Base-by-base conservation (phyloP, 257 asterid genomes). In the Solanum phureja region DNA sequence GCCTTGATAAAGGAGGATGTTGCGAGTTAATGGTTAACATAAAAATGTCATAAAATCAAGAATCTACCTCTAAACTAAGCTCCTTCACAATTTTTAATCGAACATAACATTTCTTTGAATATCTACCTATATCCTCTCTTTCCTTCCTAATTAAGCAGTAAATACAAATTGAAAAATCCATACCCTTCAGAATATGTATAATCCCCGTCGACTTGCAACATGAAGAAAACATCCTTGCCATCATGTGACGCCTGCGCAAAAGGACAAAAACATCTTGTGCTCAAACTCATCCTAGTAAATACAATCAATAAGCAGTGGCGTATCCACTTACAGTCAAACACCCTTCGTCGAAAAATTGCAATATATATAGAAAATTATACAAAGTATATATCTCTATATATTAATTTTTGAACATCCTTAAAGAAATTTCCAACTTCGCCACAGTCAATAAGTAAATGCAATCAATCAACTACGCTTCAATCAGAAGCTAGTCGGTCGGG, bases 111-210 rank as follows among this genome's bases (percentile, higher is more conserved):
- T 40, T 79, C 64, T 77, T 42, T 44, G 62, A 76, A 76, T 75
- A 38, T 40, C 83, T 11, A 23, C 35, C 83, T 6, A 44, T n/a
- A 77, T 44, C 52, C 34, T 23, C 40, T 40, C 44, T 77, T 40
- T 13, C 34, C 60, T 37, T 77, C 62, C 37, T 77, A 18, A 1
- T 46, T 71, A 29, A 42, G 75, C 33, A 46, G 66, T 21, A 69
- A 44, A 86, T 19, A 79, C 66, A 64, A 46, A n/a, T 35, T 76
- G 60, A 29, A 24, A 42, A 81, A 87, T 87, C 37, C 74, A 62
- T 90, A 94, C 97, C 97, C 97, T 83, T 90, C 91, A 84, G 91
- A 69, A 79, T 94, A 94, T 11, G 92, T 92, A 90, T 93, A 94
- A 77, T 92, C 89, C 82, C 97, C 94, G 76, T 90, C 87, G 42